Evolutionary conservation across 495 filamentous ascomycete species (phyloP).

Genomic region (Glonium stellatum): DNA sequence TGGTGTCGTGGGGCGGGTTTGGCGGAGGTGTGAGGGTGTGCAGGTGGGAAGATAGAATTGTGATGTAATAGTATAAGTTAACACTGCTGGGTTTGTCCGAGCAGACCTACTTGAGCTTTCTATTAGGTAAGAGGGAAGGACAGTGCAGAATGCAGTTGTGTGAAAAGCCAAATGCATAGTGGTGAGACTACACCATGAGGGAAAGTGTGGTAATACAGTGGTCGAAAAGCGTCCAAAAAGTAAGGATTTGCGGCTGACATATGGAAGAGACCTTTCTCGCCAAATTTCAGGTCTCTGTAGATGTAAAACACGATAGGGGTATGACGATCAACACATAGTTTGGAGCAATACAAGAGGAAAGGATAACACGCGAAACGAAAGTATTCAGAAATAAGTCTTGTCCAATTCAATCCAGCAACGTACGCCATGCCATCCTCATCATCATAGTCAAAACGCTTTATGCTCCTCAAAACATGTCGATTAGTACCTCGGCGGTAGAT

Average conservation of each 20-base stretch:
- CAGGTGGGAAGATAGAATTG: background rate
- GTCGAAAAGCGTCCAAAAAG: too few species aligned
- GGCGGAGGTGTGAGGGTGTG: constrained; percentile 13
- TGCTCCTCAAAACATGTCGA: background rate
- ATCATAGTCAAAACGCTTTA: background rate
- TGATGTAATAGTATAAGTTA: too few species aligned
- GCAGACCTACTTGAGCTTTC: too few species aligned
- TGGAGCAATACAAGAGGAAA: background rate
- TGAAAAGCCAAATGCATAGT: too few species aligned
- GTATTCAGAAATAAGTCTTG: background rate
- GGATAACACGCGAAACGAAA: background rate
- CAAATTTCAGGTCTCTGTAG: background rate
- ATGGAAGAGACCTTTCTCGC: too few species aligned
- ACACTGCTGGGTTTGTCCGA: too few species aligned
- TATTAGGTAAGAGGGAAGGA: too few species aligned
- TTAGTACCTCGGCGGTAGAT: background rate
- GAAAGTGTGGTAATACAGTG: too few species aligned
- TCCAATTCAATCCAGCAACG: background rate
- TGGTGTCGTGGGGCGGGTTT: constrained; percentile 11
- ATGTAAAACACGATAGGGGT: background rate
- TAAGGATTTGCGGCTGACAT: too few species aligned
- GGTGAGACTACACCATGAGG: too few species aligned
- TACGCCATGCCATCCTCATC: background rate
- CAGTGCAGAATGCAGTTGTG: too few species aligned
- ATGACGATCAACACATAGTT: background rate